Evolutionary conservation across 148 eudicot species (phyloP).

Genomic region (Rhododendron ovatum): DNA sequence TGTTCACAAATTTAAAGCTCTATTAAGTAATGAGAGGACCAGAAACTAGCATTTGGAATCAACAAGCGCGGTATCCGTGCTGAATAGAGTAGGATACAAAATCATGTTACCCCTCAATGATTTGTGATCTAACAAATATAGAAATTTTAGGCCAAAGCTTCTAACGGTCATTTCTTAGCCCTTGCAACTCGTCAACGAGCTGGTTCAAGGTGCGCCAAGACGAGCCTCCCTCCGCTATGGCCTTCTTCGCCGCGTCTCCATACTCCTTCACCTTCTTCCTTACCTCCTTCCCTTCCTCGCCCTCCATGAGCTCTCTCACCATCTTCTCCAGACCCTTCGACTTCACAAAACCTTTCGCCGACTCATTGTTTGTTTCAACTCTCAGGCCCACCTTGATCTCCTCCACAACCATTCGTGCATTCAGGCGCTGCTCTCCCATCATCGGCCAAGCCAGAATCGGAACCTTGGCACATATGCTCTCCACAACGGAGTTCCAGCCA

Average conservation of each 20-base stretch:
- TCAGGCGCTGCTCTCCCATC: constrained; percentile 65
- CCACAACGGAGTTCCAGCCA: constrained; percentile 66
- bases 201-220: not conserved
- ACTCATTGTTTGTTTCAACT: constrained; percentile 43
- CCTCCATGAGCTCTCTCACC: not conserved
- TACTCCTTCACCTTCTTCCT: not conserved
- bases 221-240: not conserved
- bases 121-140: too few species aligned
- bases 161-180: not conserved
- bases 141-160: too few species aligned
- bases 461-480: constrained; percentile 48
- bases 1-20: too few species aligned
- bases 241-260: not conserved
- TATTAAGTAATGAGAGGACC: too few species aligned
- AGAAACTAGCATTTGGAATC: too few species aligned
- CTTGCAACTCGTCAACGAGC: not conserved
- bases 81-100: too few species aligned
- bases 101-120: too few species aligned
- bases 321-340: not conserved
- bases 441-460: constrained; percentile 65
- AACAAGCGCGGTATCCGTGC: too few species aligned
- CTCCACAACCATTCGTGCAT: constrained; percentile 55
- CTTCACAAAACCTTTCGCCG: not conserved
- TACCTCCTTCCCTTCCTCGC: not conserved
- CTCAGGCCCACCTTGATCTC: constrained; percentile 48